Conservation (phyloP, 495 filamentous ascomycete genomes). For the Penicillium cinerascens region DNA sequence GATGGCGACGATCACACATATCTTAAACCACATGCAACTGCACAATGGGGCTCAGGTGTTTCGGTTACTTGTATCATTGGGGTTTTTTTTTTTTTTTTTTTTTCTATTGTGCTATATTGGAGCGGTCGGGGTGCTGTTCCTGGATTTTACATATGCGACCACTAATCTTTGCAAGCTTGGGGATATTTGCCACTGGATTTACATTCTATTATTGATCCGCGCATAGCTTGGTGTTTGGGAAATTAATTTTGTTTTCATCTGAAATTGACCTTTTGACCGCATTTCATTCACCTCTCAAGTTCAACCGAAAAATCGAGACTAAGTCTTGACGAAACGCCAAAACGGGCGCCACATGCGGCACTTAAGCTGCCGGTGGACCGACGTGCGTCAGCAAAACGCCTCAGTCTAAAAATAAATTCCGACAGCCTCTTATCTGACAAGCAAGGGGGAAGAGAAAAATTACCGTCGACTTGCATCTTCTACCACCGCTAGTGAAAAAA, state of each 20-base stretch:
- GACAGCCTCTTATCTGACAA: background rate
- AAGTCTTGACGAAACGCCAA: background rate
- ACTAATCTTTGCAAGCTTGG: background rate
- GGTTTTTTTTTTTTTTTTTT: background rate
- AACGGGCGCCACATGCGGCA: slow-evolving; percentile 2
- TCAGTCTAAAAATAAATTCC: slow-evolving; percentile 18
- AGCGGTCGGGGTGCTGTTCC: background rate
- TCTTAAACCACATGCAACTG: background rate
- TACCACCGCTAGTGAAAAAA: background rate
- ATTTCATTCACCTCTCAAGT: background rate
- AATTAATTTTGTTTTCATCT: background rate
- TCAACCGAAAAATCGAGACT: background rate
- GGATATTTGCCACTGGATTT: background rate
- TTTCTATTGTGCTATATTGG: background rate
- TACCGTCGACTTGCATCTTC: background rate
- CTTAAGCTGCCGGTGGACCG: slow-evolving; percentile 10
- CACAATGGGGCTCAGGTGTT: background rate
- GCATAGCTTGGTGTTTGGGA: slow-evolving; percentile 29
- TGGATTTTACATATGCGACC: background rate
- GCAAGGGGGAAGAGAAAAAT: background rate
- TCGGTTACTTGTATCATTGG: background rate
- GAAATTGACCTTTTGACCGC: background rate
- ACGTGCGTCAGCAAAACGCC: slow-evolving; percentile 20
- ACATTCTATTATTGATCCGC: slow-evolving; percentile 9
- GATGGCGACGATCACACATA: slow-evolving; percentile 7